Evolutionary conservation across 2,329 filamentous ascomycete species (phyloP).

Genomic region (Domatiomyces globalis): DNA sequence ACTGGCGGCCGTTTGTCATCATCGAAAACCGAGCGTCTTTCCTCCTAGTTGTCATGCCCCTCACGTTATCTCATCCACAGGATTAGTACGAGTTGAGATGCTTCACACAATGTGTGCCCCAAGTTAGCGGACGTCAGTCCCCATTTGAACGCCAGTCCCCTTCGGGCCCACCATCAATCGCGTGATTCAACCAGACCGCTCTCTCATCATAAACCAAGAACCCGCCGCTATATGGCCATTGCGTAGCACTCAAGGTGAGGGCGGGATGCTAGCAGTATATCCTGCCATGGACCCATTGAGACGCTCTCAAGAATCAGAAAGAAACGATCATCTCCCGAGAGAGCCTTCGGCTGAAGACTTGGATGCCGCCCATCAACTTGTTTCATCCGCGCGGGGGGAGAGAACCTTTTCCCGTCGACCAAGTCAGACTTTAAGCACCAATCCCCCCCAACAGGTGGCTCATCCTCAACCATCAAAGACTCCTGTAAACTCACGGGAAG

Average conservation of each 20-base stretch:
- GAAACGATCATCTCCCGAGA: constrained; percentile 17
- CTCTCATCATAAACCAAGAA: neutral
- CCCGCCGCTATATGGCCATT: neutral
- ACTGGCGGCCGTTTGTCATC: neutral
- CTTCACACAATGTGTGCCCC: neutral
- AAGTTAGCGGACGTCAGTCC: too few relatives aligned
- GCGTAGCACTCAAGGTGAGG: neutral
- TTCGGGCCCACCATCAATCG: neutral
- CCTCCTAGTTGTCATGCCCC: neutral
- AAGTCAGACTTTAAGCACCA: neutral
- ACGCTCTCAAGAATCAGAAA: constrained; percentile 2
- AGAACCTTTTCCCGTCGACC: constrained; percentile 11
- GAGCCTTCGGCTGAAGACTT: constrained; percentile 35
- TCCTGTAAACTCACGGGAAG: neutral
- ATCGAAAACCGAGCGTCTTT: neutral
- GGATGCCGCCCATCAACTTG: constrained; percentile 34
- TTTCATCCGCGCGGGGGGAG: constrained; percentile 32
- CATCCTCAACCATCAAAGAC: neutral
- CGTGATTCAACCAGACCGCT: neutral
- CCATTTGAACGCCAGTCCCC: neutral
- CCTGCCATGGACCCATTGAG: constrained; percentile 16
- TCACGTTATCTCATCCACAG: neutral
- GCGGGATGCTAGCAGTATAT: constrained; percentile 18
- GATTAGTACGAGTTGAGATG: neutral
- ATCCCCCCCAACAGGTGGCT: neutral